Evolutionary conservation across 768 basidiomycete genomes (phyloP), one percentile per base, ranked within the genome.

Genomic region (Ramaria sp.): DNA sequence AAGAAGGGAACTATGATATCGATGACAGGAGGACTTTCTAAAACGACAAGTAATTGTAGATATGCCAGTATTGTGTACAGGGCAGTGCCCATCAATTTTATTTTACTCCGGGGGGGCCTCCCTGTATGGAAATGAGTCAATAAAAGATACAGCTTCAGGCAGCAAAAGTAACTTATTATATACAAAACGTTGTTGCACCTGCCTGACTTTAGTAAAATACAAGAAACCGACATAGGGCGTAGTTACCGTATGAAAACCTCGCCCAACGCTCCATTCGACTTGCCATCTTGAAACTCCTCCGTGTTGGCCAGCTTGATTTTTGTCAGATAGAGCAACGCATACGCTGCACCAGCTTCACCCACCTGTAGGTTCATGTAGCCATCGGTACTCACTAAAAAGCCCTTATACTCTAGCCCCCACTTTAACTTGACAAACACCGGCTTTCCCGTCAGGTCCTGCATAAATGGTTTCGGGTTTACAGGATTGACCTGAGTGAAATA

Each of bases 281-380:
- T 80, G 22, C 93, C 95, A 61, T 96, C 89, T 67, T 97, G 93
- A 62, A 86, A 95, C 67, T 99, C 96, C 68, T 98, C 96, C 2
- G 96, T 94, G 68, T 98, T 98, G n/a, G 94, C 95, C 50, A 99
- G 77, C 95, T 99, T 60, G 8, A 36, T 43, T 43, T 9, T n/a
- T 12, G n/a, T 16, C 10, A 56, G 48, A 32, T 49, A n/a, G 48
- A 34, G 3, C 3, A 10, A 16, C 2, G 20, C n/a, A 13, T 10
- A 27, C 39, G 2, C 18, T 16, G 8, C 8, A 27, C 24, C 3
- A 16, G 2, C 32, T 56, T 34, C 34, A 66, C 73, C 57, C 62
- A 90, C 95, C 77, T 99, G 96, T 45, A 99, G 80, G 69, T 99
- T 99, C 96, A 98, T 98, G 73, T 96, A 99, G 12, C 91, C 91